Conservation (phyloP, 352 stramenopile species). For the Pythium diclinum region DNA sequence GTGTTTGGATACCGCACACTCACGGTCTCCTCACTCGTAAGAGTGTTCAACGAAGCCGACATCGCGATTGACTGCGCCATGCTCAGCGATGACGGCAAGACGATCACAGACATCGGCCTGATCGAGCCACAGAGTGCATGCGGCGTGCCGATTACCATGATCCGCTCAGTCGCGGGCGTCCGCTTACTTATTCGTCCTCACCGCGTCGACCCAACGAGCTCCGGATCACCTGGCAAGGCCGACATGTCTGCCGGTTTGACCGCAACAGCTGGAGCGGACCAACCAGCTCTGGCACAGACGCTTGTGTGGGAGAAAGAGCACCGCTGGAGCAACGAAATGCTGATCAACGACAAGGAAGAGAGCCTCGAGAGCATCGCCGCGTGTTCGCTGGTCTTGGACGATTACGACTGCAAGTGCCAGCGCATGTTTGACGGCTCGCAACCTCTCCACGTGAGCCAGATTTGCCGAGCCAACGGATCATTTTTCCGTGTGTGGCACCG, state of each 20-base stretch:
- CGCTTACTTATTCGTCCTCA: constrained; percentile 67
- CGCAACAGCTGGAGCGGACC: neutral
- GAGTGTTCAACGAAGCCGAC: constrained; percentile 73
- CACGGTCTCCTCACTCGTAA: constrained; percentile 74
- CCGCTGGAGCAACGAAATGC: constrained; percentile 80
- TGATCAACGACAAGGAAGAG: constrained; percentile 68
- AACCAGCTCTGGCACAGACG: neutral
- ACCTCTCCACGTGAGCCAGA: constrained; percentile 66
- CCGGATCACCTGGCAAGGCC: neutral
- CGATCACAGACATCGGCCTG: constrained; percentile 51
- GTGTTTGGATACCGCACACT: constrained; percentile 71
- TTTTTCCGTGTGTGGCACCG: constrained; percentile 68
- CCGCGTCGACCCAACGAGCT: constrained; percentile 8
- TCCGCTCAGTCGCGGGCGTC: constrained; percentile 49
- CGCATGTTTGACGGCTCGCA: constrained; percentile 77
- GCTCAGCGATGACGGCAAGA: constrained; percentile 54
- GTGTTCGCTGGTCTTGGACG: constrained; percentile 63
- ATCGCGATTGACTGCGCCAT: constrained; percentile 57
- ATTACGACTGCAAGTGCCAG: constrained; percentile 75
- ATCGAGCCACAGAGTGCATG: constrained; percentile 62
- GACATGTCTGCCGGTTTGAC: neutral
- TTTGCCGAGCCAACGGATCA: constrained; percentile 62
- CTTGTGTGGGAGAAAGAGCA: constrained; percentile 37
- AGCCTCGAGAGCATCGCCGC: constrained; percentile 55
- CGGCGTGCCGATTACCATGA: constrained; percentile 65